Percentiles rank a stretch among this genome's conserved stretches.
These are phyloP conservation scores for Psilocybe cubensis DNA, from an alignment of 768 basidiomycete species.

Conservation along the genomic window DNA sequence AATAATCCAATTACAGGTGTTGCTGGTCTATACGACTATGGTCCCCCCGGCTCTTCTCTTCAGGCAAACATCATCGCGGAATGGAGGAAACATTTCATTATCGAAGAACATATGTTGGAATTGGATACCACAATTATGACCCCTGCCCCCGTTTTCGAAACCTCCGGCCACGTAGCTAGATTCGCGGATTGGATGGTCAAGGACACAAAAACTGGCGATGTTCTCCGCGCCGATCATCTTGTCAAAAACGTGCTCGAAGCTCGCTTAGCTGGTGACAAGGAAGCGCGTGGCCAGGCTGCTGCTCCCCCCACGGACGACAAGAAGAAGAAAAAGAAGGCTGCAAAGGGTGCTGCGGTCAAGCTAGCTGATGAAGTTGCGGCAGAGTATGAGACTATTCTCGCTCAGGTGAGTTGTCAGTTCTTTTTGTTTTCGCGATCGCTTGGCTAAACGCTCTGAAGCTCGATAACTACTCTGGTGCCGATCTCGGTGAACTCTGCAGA, in stretches of 20 bases:
- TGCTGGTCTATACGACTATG: conserved; percentile 97
- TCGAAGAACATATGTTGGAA: conserved; percentile 98
- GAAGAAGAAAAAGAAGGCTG: conserved; percentile 81
- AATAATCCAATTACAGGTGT: conserved; percentile 60
- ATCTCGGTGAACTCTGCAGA: conserved; percentile 85
- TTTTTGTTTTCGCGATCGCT: too few species aligned
- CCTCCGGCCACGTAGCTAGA: conserved; percentile 96
- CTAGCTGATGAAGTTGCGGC: conserved; percentile 73
- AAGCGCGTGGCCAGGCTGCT: conserved; percentile 80
- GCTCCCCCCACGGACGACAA: conserved; percentile 62
- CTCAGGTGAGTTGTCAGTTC: conserved; percentile 66
- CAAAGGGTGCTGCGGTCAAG: conserved; percentile 69
- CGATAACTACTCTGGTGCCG: conserved; percentile 91
- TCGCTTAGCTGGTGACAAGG: conserved; percentile 85
- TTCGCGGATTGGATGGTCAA: conserved; percentile 99
- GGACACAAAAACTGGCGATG: conserved; percentile 93
- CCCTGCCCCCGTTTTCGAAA: conserved; percentile 90
- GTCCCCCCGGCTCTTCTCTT: conserved; percentile 92
- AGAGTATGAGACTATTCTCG: conserved; percentile 83
- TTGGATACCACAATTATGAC: conserved; percentile 99
- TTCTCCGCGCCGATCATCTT: conserved; percentile 95
- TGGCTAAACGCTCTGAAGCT: conserved; percentile 50
- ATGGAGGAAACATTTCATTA: conserved; percentile 98
- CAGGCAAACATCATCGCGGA: conserved; percentile 96
- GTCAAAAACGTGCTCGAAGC: conserved; percentile 93